These are phyloP conservation scores for Lunularia cruciata DNA, from an alignment of 225 moss, liverwort and hornwort species.

Conservation along the genomic window DNA sequence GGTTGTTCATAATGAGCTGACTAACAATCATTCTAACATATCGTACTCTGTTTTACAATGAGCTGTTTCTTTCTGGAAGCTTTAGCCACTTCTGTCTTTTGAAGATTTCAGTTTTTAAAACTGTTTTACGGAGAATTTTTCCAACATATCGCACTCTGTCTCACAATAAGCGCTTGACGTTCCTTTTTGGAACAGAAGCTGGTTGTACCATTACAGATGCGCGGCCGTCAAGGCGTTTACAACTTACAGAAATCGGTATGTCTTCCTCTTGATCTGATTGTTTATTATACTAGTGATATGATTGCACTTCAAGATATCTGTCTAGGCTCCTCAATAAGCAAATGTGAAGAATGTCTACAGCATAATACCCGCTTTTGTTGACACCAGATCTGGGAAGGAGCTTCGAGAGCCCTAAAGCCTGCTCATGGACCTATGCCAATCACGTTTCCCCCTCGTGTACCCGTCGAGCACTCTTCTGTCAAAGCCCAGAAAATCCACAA, in stretches of 20 bases:
- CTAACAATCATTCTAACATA: no score
- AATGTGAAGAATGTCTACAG: no score
- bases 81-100: no score
- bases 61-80: no score
- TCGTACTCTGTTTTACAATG: no score
- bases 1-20: no score
- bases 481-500: not conserved
- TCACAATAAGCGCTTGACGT: no score
- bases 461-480: conserved; percentile 14
- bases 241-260: conserved; percentile 39
- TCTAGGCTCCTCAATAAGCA: no score
- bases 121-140: no score
- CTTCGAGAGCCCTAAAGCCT: conserved; percentile 35
- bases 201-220: conserved; percentile 49
- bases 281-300: not conserved
- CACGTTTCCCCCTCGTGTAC: conserved; percentile 24
- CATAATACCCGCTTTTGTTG: not conserved
- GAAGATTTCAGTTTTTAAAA: no score
- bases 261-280: not conserved
- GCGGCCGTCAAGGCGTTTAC: conserved; percentile 48
- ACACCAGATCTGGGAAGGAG: conserved; percentile 33
- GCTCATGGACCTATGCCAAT: conserved; percentile 27
- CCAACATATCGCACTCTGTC: no score
- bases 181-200: conserved; percentile 46
- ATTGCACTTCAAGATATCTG: not conserved